phyloP scores from a whole-genome alignment of 805 yeast genomes.

The Dipodascus geniculatus region DNA sequence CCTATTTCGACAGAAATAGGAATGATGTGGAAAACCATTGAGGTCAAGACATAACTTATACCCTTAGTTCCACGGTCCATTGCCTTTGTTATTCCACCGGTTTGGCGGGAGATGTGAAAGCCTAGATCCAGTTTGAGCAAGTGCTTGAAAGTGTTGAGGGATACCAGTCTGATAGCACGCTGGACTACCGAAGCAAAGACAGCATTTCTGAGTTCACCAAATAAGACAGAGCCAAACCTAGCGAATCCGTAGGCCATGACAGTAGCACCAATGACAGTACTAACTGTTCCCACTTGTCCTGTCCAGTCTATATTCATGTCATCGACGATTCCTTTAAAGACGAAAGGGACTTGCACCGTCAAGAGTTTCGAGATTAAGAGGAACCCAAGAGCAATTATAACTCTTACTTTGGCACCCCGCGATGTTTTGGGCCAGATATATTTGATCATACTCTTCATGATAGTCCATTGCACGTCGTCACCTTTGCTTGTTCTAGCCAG shows the following conservation, averaged over 20 bases:
- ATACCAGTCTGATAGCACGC: slow-evolving; percentile 82
- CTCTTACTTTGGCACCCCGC: slow-evolving; percentile 45
- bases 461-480: slow-evolving; percentile 7
- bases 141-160: slow-evolving; percentile 77
- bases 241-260: slow-evolving; percentile 89
- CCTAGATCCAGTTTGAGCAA: slow-evolving; percentile 73
- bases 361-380: slow-evolving; percentile 71
- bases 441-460: slow-evolving; percentile 18
- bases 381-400: slow-evolving; percentile 61
- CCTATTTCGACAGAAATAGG: slow-evolving; percentile 89
- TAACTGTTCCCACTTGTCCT: slow-evolving; percentile 48
- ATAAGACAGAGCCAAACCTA: slow-evolving; percentile 83
- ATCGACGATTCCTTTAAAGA: slow-evolving; percentile 79
- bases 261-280: slow-evolving; percentile 52
- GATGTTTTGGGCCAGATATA: slow-evolving; percentile 29
- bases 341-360: slow-evolving; percentile 93
- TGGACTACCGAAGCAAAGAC: slow-evolving; percentile 94
- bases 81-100: slow-evolving; percentile 93
- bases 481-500: neutral
- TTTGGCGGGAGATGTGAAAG: slow-evolving; percentile 83
- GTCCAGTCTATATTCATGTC: slow-evolving; percentile 88
- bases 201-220: slow-evolving; percentile 92
- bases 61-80: slow-evolving; percentile 98
- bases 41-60: slow-evolving; percentile 80
- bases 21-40: slow-evolving; percentile 92